Percentiles rank a stretch among this genome's conserved stretches.
phyloP scores from a whole-genome alignment of 768 basidiomycete species.

The Tylopilus sp. region DNA sequence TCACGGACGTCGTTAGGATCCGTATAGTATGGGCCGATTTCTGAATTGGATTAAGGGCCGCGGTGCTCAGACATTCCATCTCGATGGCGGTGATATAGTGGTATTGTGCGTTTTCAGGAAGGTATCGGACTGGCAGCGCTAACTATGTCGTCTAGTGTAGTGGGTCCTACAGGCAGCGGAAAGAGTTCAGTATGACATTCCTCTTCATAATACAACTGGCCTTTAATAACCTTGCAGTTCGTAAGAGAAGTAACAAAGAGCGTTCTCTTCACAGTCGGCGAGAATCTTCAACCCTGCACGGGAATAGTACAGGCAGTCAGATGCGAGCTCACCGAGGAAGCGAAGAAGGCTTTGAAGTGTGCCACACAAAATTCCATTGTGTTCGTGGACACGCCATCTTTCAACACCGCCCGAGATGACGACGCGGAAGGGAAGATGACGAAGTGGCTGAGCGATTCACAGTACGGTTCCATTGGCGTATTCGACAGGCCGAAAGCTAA shows the following conservation, averaged over 20 bases:
- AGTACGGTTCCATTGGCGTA: neutral
- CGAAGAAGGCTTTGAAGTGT: neutral
- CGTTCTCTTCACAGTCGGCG: neutral
- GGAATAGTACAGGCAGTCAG: slow-evolving; percentile 7
- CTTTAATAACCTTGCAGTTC: slow-evolving; percentile 6
- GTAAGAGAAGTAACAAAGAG: neutral
- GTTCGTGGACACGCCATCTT: slow-evolving; percentile 23
- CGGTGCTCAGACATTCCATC: neutral
- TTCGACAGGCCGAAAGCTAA: neutral
- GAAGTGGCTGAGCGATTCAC: slow-evolving; percentile 7
- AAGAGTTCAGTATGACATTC: slow-evolving; percentile 16
- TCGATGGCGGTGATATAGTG: slow-evolving; percentile 11
- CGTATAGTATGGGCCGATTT: too few species aligned
- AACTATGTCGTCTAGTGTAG: neutral
- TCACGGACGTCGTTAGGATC: too few species aligned
- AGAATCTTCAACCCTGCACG: neutral
- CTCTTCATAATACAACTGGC: neutral
- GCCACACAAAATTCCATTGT: slow-evolving; percentile 6
- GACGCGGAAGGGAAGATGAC: neutral
- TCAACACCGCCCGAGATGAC: neutral
- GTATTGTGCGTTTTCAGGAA: slow-evolving; percentile 17
- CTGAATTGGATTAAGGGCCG: neutral
- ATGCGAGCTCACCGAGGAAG: neutral
- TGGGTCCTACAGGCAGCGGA: slow-evolving; percentile 16
- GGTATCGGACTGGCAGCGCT: neutral